These are phyloP conservation scores for Lentinula lateritia DNA, from an alignment of 768 basidiomycete genomes.

Conservation along the genomic window DNA sequence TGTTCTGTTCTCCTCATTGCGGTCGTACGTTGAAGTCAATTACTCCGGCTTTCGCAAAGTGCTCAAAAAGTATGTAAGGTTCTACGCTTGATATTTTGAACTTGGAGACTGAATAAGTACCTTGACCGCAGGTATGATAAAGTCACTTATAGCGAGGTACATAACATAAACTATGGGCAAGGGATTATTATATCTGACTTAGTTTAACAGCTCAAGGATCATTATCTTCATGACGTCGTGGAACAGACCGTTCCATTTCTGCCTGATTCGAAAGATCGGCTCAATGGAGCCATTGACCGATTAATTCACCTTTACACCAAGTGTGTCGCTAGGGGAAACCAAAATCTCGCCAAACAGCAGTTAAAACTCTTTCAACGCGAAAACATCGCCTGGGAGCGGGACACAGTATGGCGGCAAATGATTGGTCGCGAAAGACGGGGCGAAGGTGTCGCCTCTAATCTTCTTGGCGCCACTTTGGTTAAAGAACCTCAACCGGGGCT, in stretches of 20 bases:
- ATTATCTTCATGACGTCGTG: slow-evolving; percentile 68
- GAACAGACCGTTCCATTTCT: slow-evolving; percentile 68
- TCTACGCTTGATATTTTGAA: neutral
- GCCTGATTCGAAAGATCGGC: slow-evolving; percentile 50
- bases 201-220: slow-evolving; percentile 58
- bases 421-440: slow-evolving; percentile 77
- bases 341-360: slow-evolving; percentile 65
- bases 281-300: slow-evolving; percentile 51
- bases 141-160: slow-evolving; percentile 67
- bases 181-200: neutral
- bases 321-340: slow-evolving; percentile 76
- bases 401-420: slow-evolving; percentile 98
- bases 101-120: slow-evolving; percentile 6
- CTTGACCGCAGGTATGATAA: slow-evolving; percentile 83
- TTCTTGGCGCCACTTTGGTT: slow-evolving; percentile 42
- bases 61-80: slow-evolving; percentile 73
- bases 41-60: slow-evolving; percentile 94
- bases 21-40: slow-evolving; percentile 88
- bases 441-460: slow-evolving; percentile 28
- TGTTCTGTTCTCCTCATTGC: slow-evolving; percentile 67
- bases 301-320: slow-evolving; percentile 77
- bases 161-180: slow-evolving; percentile 4
- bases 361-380: slow-evolving; percentile 85
- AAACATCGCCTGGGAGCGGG: slow-evolving; percentile 94
- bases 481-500: slow-evolving; percentile 40